phyloP scores from a whole-genome alignment of 1,139 yeast genomes.

The Protomyces inouyei region DNA sequence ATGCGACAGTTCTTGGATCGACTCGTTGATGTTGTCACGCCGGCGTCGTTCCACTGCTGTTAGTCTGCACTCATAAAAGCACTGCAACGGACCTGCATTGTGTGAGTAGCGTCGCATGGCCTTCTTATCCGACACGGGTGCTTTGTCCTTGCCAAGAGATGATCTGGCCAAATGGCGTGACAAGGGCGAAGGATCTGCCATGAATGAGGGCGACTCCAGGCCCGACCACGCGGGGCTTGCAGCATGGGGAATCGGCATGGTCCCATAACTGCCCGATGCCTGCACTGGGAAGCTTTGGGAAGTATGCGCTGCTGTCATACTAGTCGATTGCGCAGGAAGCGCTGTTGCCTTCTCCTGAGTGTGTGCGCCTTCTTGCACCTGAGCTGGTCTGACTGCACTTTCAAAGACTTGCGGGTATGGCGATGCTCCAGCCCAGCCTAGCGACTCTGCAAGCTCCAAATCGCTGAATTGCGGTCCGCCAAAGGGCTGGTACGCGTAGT shows the following conservation, averaged over 20 bases:
- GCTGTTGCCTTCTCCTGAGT: not conserved
- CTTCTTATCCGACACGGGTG: constrained; percentile 36
- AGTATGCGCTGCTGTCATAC: not conserved
- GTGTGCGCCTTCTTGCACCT: not conserved
- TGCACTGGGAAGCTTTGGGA: not conserved
- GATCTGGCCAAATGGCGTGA: not conserved
- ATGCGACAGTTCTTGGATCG: constrained; percentile 71
- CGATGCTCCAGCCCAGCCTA: constrained; percentile 9
- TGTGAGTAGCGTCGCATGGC: constrained; percentile 47
- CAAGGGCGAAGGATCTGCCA: not conserved
- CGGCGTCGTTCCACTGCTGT: constrained; percentile 57
- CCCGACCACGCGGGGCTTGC: not conserved
- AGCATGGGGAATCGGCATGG: not conserved
- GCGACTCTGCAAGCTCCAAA: constrained; percentile 16
- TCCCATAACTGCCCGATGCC: not conserved
- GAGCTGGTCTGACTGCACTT: not conserved
- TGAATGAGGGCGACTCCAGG: not conserved
- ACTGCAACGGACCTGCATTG: constrained; percentile 35
- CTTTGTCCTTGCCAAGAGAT: not conserved
- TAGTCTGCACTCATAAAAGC: constrained; percentile 17
- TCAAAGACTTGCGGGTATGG: not conserved
- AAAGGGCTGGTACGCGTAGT: not conserved
- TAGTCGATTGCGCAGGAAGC: not conserved
- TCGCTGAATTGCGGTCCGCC: not conserved
- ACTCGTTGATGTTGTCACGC: constrained; percentile 83